phyloP scores from a whole-genome alignment of 148 eudicot species.

The Selenicereus undatus region DNA sequence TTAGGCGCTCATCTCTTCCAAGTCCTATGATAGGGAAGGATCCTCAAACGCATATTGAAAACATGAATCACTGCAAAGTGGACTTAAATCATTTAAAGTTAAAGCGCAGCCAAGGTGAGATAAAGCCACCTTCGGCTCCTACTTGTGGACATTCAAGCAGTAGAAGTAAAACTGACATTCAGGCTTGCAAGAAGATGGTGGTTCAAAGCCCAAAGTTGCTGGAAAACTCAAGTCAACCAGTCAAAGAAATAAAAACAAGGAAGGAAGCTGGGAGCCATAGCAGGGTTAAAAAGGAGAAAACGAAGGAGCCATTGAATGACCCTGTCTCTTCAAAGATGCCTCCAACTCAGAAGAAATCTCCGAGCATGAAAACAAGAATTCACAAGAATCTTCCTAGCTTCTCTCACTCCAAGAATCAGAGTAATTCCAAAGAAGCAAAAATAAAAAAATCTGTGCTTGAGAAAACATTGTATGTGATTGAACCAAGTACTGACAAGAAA shows the following conservation, averaged over 20 bases:
- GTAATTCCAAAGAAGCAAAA: constrained; percentile 23
- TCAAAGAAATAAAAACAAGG: constrained; percentile 21
- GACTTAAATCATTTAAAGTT: constrained; percentile 16
- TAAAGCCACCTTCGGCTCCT: constrained; percentile 16
- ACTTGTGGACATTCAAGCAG: constrained; percentile 13
- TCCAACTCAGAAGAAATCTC: constrained; percentile 27
- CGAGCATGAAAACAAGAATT: constrained; percentile 29
- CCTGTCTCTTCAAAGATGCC: constrained; percentile 29
- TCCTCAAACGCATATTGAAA: constrained; percentile 7
- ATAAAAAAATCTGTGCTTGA: constrained; percentile 27
- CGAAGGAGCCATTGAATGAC: constrained; percentile 18
- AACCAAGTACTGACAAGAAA: constrained; percentile 20
- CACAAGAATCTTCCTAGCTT: constrained; percentile 27
- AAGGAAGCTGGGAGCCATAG: constrained; percentile 15
- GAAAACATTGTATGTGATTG: constrained; percentile 33
- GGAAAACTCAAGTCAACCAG: constrained; percentile 26
- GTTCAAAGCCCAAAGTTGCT: constrained; percentile 9
- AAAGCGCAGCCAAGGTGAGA: constrained; percentile 21
- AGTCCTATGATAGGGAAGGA: constrained; percentile 24
- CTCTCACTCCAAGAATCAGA: constrained; percentile 25
- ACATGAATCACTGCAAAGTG: constrained; percentile 11
- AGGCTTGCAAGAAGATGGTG: constrained; percentile 15
- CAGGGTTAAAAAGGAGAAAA: constrained; percentile 27
- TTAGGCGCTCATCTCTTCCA: constrained; percentile 39
- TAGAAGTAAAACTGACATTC: constrained; percentile 20